Conservation (phyloP, 1,284 basidiomycete genomes). For the Mycena citricolor region DNA sequence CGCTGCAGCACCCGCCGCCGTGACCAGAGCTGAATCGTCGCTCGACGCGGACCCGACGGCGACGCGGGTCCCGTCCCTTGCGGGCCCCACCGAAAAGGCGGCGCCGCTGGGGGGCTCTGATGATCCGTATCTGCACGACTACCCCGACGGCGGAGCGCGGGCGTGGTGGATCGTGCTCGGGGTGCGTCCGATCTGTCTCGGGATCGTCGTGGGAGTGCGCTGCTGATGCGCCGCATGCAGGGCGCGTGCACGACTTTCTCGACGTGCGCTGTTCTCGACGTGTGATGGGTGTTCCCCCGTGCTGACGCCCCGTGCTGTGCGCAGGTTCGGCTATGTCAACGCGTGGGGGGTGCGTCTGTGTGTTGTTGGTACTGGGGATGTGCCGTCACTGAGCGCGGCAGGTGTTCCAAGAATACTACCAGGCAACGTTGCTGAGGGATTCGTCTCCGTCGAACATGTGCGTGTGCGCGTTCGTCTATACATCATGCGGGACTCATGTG, state of each 20-base stretch:
- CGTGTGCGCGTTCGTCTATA: constrained; percentile 23
- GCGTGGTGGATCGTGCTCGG: constrained; percentile 37
- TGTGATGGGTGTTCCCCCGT: neutral
- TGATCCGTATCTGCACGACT: too few relatives aligned
- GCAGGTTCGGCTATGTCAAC: constrained; percentile 24
- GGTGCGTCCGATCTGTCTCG: constrained; percentile 13
- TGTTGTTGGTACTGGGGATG: constrained; percentile 6
- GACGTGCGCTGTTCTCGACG: constrained; percentile 27
- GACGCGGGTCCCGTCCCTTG: too few relatives aligned
- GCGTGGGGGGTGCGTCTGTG: constrained; percentile 26
- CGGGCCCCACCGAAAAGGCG: too few relatives aligned
- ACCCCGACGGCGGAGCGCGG: constrained; percentile 36
- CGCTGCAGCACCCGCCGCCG: too few relatives aligned
- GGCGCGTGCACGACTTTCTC: constrained; percentile 33
- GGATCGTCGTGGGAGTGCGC: neutral
- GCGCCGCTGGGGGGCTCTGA: too few relatives aligned
- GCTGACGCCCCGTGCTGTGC: constrained; percentile 1
- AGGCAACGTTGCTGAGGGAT: constrained; percentile 31
- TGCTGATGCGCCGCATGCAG: constrained; percentile 13
- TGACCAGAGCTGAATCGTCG: too few relatives aligned
- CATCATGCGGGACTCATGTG: neutral
- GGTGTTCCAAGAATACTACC: constrained; percentile 41
- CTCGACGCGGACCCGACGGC: too few relatives aligned
- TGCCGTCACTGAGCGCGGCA: constrained; percentile 9
- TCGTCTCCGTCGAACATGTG: constrained; percentile 44